Base-by-base conservation (phyloP, 2,329 filamentous ascomycete species). In the Raffaelea ambrosiae region DNA sequence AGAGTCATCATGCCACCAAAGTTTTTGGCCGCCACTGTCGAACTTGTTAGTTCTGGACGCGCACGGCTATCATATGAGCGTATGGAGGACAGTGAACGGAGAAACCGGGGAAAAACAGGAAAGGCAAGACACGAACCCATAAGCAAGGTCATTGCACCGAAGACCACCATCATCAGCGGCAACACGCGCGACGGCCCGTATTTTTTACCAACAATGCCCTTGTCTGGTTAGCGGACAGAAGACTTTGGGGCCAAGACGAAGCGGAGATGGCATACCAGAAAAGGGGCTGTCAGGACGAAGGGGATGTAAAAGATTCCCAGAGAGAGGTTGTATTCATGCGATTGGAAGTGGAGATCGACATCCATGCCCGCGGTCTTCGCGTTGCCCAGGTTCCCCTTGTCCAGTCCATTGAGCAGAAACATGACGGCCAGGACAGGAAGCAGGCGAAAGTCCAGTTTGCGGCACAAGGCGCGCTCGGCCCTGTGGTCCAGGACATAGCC, bases 401-500 rank as follows among this genome's bases (percentile, higher is more conserved):
- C 36, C 3, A 40, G n/a, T n/a, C 36, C 36, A 16, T 40, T 40
- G 60, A 71, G 72, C 23, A 40, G n/a, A n/a, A 16, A 40, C 36
- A 40, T 40, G n/a, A 40, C 11, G 11, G 36, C 36, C 36, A 40
- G 36, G 10, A n/a, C 36, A 4, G 36, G 36, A 16, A 40, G n/a
- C 36, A 40, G 36, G 20, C 18, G 36, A 11, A 40, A 10, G 18
- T 40, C 36, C 3, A 40, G 73, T 57, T 76, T 77, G 57, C 70
- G 67, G 54, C 71, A 73, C 10, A 78, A 61, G 1, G 64, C 64
- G n/a, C n/a, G n/a, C n/a, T n/a, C n/a, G n/a, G n/a, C n/a, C n/a
- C n/a, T n/a, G n/a, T n/a, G n/a, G n/a, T n/a, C n/a, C n/a, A n/a
- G n/a, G n/a, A n/a, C n/a, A n/a, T n/a, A n/a, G n/a, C n/a, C n/a